phyloP scores from a whole-genome alignment of 345 rosid genomes.

The Murraya paniculata region DNA sequence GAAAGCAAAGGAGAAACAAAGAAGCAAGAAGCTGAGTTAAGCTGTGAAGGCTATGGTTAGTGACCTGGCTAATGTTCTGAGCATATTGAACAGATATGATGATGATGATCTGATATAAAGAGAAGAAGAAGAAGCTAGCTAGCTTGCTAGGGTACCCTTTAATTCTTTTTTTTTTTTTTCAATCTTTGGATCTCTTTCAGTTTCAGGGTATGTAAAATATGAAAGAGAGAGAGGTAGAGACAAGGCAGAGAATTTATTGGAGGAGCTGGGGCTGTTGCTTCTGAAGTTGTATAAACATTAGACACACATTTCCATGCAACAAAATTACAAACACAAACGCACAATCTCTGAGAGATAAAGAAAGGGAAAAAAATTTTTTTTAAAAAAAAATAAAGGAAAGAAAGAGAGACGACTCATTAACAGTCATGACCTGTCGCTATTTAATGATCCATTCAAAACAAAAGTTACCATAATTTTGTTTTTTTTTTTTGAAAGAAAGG shows the following conservation, averaged over 20 bases:
- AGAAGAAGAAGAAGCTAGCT: not conserved
- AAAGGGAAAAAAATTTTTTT: no score
- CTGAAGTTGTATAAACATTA: not conserved
- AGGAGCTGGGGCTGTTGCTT: not conserved
- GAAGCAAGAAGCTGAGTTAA: not conserved
- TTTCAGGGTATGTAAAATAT: no score
- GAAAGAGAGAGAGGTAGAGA: not conserved
- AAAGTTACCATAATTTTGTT: not conserved
- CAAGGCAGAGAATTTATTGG: not conserved
- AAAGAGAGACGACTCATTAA: not conserved
- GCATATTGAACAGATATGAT: not conserved
- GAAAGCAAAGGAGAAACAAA: not conserved
- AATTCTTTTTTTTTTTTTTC: no score
- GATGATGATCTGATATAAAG: not conserved
- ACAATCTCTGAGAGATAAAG: not conserved
- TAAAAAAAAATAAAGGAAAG: not conserved
- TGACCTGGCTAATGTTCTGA: conserved; percentile 16
- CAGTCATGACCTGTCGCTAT: conserved; percentile 22
- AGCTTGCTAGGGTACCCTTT: no score
- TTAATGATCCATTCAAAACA: conserved; percentile 16
- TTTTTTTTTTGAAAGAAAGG: not conserved
- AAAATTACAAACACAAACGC: not conserved
- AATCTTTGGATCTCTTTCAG: not conserved
- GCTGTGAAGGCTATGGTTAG: not conserved
- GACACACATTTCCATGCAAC: conserved; percentile 25